Evolutionary conservation across 2,329 filamentous ascomycete genomes (phyloP), one percentile per base, ranked within the genome.

Genomic region (Cytospora schulzeri): DNA sequence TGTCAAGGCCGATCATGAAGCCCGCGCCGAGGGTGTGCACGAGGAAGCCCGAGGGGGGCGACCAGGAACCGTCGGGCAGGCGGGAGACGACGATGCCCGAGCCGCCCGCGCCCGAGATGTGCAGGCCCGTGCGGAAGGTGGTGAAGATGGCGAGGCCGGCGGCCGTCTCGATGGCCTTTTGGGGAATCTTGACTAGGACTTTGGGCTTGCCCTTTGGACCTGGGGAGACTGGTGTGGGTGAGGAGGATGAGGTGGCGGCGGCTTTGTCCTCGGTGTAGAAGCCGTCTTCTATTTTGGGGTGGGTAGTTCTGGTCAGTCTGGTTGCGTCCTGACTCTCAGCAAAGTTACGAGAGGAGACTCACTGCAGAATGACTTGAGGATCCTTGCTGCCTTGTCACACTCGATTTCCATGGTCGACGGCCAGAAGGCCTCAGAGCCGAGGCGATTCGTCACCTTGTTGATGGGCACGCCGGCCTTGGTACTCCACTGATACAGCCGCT

Each of bases 331-430:
- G n/a, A n/a, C n/a, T n/a, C n/a, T n/a, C n/a, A n/a, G n/a, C n/a
- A n/a, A n/a, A n/a, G n/a, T n/a, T n/a, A n/a, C n/a, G n/a, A 28
- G 31, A 12, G 35, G 9, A 26, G 50, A 68, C 83, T 65, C 77
- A 86, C 83, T 91, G 79, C 89, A 91, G 76, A 92, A 93, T 67
- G 87, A 90, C 72, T 87, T 84, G 57, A 93, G 76, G 57, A 93
- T 92, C 22, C 90, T 81, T 51, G 90, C 90, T 19, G 89, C 89
- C 78, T 92, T 92, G 77, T 92, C 89, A 70, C 85, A 87, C 9
- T 63, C 61, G 12, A 41, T 31, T 9, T 58, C 48, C 29, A 63
- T 15, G 11, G 55, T 48, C 24, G 61, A 41, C 15, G 61, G 55
- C 61, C 61, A 92, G 72, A 92, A 92, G 5, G 89, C 88, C 75